phyloP scores from a whole-genome alignment of 768 basidiomycete species.

The Pluteus cervinus region DNA sequence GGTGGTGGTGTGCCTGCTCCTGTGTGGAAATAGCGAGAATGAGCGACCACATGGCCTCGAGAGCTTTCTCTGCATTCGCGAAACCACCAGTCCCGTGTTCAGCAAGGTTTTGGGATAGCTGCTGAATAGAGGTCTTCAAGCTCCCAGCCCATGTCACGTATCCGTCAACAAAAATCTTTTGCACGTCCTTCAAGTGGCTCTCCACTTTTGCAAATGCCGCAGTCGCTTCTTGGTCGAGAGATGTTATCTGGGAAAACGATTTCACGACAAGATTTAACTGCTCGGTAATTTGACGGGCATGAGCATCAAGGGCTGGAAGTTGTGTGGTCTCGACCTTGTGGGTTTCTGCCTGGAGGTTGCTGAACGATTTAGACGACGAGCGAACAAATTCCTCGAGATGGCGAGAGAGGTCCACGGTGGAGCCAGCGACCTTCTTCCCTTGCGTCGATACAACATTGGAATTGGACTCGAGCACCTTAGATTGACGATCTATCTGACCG shows the following conservation, averaged over 20 bases:
- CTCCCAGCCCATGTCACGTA: conserved; percentile 51
- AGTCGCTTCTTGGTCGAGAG: conserved; percentile 48
- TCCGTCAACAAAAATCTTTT: conserved; percentile 45
- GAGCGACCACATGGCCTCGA: conserved; percentile 52
- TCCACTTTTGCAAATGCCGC: conserved; percentile 46
- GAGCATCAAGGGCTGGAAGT: conserved; percentile 41
- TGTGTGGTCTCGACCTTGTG: conserved; percentile 53
- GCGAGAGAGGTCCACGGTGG: conserved; percentile 46
- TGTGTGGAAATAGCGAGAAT: conserved; percentile 57
- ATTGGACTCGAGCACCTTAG: conserved; percentile 57
- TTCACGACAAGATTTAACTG: conserved; percentile 52
- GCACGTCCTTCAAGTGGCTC: conserved; percentile 42
- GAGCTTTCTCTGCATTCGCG: conserved; percentile 46
- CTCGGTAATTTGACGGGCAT: conserved; percentile 49
- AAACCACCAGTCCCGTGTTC: conserved; percentile 38
- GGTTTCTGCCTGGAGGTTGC: conserved; percentile 49
- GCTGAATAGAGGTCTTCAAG: conserved; percentile 42
- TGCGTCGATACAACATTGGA: conserved; percentile 57
- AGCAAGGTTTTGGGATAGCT: conserved; percentile 41
- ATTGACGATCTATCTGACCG: conserved; percentile 60
- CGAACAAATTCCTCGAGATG: conserved; percentile 60
- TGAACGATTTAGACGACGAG: conserved; percentile 45
- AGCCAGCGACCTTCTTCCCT: conserved; percentile 49
- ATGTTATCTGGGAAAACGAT: conserved; percentile 45
- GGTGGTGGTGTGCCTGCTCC: conserved; percentile 47